Evolutionary conservation across 352 stramenopile genomes (phyloP), one percentile per base, ranked within the genome.

Genomic region (Phytophthora europaea): DNA sequence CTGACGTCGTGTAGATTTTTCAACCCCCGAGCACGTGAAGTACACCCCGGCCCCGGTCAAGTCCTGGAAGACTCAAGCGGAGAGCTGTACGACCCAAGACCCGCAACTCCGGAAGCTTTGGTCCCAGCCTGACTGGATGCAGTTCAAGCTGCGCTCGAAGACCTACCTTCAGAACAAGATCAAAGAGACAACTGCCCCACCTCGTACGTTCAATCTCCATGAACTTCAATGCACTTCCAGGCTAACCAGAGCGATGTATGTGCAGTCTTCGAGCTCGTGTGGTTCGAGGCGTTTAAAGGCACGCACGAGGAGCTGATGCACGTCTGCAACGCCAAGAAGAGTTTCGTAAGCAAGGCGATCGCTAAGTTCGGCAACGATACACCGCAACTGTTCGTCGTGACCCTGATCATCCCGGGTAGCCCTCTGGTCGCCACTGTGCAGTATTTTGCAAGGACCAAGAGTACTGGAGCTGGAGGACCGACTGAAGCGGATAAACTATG

Each of bases 261-360:
- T 38, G 6, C 57, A 95, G 88, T 94, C 38, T 94, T 94, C 57
- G 88, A 94, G 50, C 75, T 95, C 12, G 82, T 94, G 33, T 95
- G 88, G 88, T 92, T 95, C 43, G 88, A 95, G 54, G 64, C 90
- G 22, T 93, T 95, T 57, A 84, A 84, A 59, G 86, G 88, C 47
- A 84, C 92, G 6, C 81, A 90, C 61, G 76, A 85, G 4, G 80
- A 92, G 22, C 65, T 95, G 26, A 66, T 92, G 50, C 84, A 94
- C 67, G 78, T 94, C 2, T 88, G 73, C 6, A 71, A 79, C 56
- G 78, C 81, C 62, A 84, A 77, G 31, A 90, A 93, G 69, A 92
- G 87, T 57, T 92, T 94, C 64, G 79, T 77, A 18, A 78, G 89
- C 58, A 87, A 89, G 48, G 87, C 87, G 43, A 61, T 85, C 59